These are phyloP conservation scores for Colletotrichum zoysiae DNA, from an alignment of 2,329 filamentous ascomycete genomes.

Conservation along the genomic window DNA sequence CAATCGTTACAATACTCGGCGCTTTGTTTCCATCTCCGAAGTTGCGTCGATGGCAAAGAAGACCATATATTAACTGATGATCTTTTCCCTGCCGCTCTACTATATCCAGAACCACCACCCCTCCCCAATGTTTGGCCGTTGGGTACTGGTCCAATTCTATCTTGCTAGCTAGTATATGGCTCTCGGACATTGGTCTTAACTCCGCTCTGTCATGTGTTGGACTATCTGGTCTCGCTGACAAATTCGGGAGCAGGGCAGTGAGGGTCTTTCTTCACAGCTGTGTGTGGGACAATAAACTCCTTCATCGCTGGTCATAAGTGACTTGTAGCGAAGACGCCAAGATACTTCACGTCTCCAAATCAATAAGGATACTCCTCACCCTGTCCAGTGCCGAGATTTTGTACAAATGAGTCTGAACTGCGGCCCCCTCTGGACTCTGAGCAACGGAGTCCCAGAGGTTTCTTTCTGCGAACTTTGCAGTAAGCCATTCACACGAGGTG, in stretches of 20 bases:
- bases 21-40: not conserved
- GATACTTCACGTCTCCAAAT: not conserved
- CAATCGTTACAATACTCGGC: not conserved
- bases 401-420: not conserved
- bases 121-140: not conserved
- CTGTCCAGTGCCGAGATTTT: not conserved
- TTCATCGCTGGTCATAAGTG: not conserved
- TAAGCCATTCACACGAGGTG: slow-evolving; percentile 35
- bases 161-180: not conserved
- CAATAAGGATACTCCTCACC: not conserved
- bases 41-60: not conserved
- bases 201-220: not conserved
- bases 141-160: not conserved
- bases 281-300: not conserved
- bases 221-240: not conserved
- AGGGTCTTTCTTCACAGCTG: not conserved
- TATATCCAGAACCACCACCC: not conserved
- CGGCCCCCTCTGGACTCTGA: not conserved
- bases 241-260: not conserved
- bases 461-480: slow-evolving; percentile 30
- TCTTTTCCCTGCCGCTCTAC: not conserved
- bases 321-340: not conserved
- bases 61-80: not conserved
- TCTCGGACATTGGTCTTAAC: not conserved
- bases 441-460: not conserved